Base-by-base conservation (phyloP, 2,329 filamentous ascomycete species). In the Acrocalymma vagum region DNA sequence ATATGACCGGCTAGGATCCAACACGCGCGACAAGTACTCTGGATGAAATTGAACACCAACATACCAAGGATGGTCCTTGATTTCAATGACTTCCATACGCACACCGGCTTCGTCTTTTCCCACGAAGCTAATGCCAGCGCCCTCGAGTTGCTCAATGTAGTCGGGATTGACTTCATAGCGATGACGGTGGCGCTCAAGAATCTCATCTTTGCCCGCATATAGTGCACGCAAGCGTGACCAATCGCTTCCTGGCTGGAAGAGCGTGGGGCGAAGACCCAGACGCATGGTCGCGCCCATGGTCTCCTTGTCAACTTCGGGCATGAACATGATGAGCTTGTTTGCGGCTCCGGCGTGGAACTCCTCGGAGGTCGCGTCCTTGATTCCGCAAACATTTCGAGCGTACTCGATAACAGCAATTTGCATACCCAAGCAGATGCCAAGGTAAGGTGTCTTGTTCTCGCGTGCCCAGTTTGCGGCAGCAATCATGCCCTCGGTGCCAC, bases 371-470 rank as follows among this genome's bases (percentile, higher is more conserved):
- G 82, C 82, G 28, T 76, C 71, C 3, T 72, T 69, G 48, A 91
- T 78, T 18, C 81, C 82, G 71, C 84, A 88, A 1, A 93, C 76
- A 53, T 90, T 85, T 27, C 91, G 84, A 2, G 91, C 90, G 57
- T 84, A 90, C 70, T 97, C 92, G 55, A 96, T 87, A 30, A 96
- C 90, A 14, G 93, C 91, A 30, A 96, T 81, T 69, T 97, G 94
- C 85, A 96, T 90, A 42, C 91, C 91, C 15, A 96, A 77, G 67
- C 93, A 96, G 50, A 97, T 87, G 44, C 94, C 94, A 1, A 97
- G 79, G 72, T 87, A 96, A 2, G 91, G 91, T 3, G 82, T 82
- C 48, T 87, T 85, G 58, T 90, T 85, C 53, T 87, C 86, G 40
- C 94, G 85, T 2, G 93, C 92, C 86, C 88, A 96, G 51, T 85